A percentile compares a stretch with the other conserved stretches of the same genome.
Evolutionary conservation across 148 eudicot genomes (phyloP).

Genomic region (Amaranthus hypochondriacus): DNA sequence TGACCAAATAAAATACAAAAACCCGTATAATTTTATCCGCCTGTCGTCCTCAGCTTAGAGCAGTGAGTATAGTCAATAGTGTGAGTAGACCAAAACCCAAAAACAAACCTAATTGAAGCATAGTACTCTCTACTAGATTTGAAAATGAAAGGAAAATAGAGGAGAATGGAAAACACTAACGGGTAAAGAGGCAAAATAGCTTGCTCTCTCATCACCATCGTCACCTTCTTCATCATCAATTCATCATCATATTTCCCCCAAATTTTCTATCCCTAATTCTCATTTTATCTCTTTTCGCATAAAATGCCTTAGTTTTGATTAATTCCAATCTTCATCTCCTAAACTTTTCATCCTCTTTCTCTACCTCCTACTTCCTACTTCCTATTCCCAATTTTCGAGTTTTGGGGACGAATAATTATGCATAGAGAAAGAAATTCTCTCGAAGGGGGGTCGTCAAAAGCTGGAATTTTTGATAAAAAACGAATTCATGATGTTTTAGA

Average conservation of each 20-base stretch:
- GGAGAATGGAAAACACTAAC: too few relatives aligned
- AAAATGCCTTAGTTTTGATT: background rate
- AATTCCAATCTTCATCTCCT: background rate
- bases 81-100: too few relatives aligned
- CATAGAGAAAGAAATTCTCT: conserved; percentile 13
- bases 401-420: conserved; percentile 10
- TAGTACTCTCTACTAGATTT: too few relatives aligned
- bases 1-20: too few relatives aligned
- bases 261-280: background rate
- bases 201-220: conserved; percentile 19
- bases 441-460: conserved; percentile 17
- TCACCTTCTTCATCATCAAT: conserved; percentile 11
- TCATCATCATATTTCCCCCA: background rate
- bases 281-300: background rate
- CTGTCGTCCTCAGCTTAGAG: too few relatives aligned
- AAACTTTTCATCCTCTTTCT: background rate
- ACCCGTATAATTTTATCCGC: too few relatives aligned
- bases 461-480: conserved; percentile 61
- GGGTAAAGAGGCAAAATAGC: background rate
- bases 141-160: background rate
- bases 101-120: too few relatives aligned
- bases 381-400: background rate
- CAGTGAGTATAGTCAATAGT: too few relatives aligned
- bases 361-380: background rate
- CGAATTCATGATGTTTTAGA: conserved; percentile 65